Evolutionary conservation across 352 stramenopile species (phyloP).

Genomic region (Phytophthora lateralis): DNA sequence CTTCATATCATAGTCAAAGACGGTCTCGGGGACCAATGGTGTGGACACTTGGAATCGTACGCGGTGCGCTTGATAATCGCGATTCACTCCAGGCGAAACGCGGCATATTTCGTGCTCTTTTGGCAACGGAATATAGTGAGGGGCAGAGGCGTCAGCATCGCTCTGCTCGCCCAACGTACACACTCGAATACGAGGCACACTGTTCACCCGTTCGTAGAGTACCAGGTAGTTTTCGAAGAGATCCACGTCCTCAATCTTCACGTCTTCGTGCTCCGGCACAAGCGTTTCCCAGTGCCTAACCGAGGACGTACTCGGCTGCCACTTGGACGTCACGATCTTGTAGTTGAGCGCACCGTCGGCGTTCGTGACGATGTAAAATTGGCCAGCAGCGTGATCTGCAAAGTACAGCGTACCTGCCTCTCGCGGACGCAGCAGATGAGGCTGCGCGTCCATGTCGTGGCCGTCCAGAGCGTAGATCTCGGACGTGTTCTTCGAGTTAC

Average conservation of each 20-base stretch:
- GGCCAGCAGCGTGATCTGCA: conserved; percentile 69
- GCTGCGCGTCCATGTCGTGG: conserved; percentile 26
- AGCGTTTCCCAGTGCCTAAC: conserved; percentile 48
- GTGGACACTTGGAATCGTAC: conserved; percentile 81
- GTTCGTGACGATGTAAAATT: conserved; percentile 88
- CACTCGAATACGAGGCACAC: conserved; percentile 78
- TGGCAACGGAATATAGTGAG: conserved; percentile 64
- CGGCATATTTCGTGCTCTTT: conserved; percentile 59
- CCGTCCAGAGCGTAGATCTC: conserved; percentile 72
- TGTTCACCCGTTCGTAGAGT: conserved; percentile 79
- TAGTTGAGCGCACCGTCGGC: conserved; percentile 74
- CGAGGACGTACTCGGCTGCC: conserved; percentile 1
- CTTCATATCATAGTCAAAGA: conserved; percentile 82
- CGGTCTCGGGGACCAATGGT: conserved; percentile 72
- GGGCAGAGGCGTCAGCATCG: neutral
- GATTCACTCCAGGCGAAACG: conserved; percentile 82
- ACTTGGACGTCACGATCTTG: conserved; percentile 58
- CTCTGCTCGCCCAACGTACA: conserved; percentile 24
- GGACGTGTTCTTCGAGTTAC: conserved; percentile 88
- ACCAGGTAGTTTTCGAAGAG: conserved; percentile 82
- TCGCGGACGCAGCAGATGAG: conserved; percentile 54
- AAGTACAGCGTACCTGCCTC: conserved; percentile 83
- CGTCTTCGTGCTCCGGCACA: conserved; percentile 55
- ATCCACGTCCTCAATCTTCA: conserved; percentile 91
- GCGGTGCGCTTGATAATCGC: conserved; percentile 59